Evolutionary conservation across 768 basidiomycete species (phyloP).

Genomic region (Chiua virens): DNA sequence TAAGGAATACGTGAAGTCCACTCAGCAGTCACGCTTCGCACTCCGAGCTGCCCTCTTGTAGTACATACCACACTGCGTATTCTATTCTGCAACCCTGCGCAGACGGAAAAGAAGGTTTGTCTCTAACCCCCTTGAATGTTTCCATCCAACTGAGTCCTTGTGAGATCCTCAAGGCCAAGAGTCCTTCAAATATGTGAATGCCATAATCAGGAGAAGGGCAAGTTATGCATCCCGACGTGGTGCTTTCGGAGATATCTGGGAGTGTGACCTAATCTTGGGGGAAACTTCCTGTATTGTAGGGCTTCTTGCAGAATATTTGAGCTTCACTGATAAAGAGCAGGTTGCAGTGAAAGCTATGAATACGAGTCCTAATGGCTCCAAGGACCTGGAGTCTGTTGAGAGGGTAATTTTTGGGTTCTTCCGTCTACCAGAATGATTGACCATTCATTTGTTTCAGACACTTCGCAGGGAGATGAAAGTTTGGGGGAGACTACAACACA

Average conservation of each 20-base stretch:
- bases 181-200: slow-evolving; percentile 1
- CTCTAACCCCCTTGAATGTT: background rate
- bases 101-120: slow-evolving; percentile 11
- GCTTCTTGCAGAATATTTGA: background rate
- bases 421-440: background rate
- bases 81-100: background rate
- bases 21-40: slow-evolving; percentile 11
- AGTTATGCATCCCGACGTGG: slow-evolving; percentile 9
- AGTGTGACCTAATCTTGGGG: slow-evolving; percentile 20
- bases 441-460: slow-evolving; percentile 6
- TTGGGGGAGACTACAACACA: slow-evolving; percentile 15
- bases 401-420: slow-evolving; percentile 11
- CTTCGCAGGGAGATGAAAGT: slow-evolving; percentile 31
- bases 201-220: slow-evolving; percentile 3
- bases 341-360: slow-evolving; percentile 24
- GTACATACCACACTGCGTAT: too few relatives aligned
- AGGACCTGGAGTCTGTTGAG: background rate
- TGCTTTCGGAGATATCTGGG: slow-evolving; percentile 23
- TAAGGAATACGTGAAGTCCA: slow-evolving; percentile 1
- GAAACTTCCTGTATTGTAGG: slow-evolving; percentile 5
- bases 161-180: background rate
- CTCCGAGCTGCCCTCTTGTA: slow-evolving; percentile 1
- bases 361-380: background rate
- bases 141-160: background rate
- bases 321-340: slow-evolving; percentile 3